A percentile compares a stretch with the other conserved stretches of the same genome.
phyloP scores from a whole-genome alignment of 331 rosid species.

The Prunus yedoensis region DNA sequence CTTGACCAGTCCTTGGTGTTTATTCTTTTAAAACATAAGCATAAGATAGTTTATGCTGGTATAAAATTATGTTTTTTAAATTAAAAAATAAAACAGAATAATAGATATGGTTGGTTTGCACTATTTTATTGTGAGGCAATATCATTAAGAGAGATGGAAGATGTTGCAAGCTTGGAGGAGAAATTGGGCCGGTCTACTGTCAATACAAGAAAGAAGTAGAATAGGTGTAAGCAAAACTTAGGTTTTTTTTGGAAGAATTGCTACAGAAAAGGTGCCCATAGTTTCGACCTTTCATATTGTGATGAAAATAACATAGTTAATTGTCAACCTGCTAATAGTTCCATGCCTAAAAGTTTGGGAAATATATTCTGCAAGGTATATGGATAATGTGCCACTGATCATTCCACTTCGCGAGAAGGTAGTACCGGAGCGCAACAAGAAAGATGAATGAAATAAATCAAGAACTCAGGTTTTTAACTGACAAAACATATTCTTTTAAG shows the following conservation, averaged over 20 bases:
- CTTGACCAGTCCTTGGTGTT: background rate
- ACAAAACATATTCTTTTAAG: background rate
- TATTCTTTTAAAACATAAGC: background rate
- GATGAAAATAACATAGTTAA: constrained; percentile 1
- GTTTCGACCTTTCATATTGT: background rate
- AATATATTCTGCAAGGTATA: constrained; percentile 65
- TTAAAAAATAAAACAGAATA: background rate
- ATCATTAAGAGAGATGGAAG: constrained; percentile 76
- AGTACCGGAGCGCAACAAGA: constrained; percentile 69
- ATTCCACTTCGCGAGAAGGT: constrained; percentile 98
- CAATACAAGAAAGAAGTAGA: constrained; percentile 78
- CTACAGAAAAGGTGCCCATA: constrained; percentile 72
- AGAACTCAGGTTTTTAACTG: constrained; percentile 72
- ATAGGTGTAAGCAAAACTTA: constrained; percentile 94
- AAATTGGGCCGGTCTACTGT: constrained; percentile 75
- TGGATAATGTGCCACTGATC: constrained; percentile 81
- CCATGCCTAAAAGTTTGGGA: constrained; percentile 25
- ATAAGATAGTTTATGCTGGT: background rate
- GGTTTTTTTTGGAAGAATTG: constrained; percentile 77
- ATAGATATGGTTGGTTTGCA: background rate
- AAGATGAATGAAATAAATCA: constrained; percentile 72
- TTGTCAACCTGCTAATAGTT: constrained; percentile 8
- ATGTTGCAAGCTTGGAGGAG: constrained; percentile 76
- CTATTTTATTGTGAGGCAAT: constrained; percentile 59
- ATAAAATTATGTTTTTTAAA: background rate